Evolutionary conservation across 805 yeast species (phyloP).

Genomic region (Ogataea thermomethanolica): DNA sequence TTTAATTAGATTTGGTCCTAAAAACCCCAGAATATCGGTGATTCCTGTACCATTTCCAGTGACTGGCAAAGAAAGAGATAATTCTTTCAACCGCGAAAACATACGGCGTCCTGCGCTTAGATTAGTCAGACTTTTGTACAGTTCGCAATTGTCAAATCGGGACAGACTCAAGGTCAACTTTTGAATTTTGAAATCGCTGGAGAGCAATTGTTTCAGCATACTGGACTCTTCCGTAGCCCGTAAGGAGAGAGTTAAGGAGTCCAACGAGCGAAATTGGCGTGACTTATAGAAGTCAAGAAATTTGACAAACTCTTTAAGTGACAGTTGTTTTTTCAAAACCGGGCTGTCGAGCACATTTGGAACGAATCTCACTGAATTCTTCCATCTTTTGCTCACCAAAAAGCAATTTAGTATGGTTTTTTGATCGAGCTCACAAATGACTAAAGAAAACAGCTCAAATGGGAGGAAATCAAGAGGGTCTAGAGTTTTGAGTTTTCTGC

Average conservation of each 20-base stretch:
- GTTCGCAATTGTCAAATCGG: constrained; percentile 8
- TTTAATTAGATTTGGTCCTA: constrained; percentile 9
- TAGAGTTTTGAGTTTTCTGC: constrained; percentile 4
- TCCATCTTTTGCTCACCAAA: constrained; percentile 21
- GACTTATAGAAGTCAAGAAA: constrained; percentile 14
- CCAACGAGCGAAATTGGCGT: constrained; percentile 7
- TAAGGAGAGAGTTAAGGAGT: constrained; percentile 8
- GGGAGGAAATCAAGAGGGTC: constrained; percentile 28
- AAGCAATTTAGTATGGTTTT: constrained; percentile 14
- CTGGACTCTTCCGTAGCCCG: constrained; percentile 17
- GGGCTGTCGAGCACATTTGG: constrained; percentile 17
- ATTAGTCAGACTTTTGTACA: constrained; percentile 8
- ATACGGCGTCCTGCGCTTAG: constrained; percentile 12
- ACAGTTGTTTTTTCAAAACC: constrained; percentile 6
- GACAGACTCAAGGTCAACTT: constrained; percentile 8
- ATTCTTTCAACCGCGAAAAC: constrained; percentile 11
- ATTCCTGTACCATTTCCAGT: constrained; percentile 18
- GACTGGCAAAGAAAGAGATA: constrained; percentile 14
- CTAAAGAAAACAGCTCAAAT: constrained; percentile 18
- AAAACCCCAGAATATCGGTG: constrained; percentile 10
- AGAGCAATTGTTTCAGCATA: constrained; percentile 14
- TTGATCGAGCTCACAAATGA: constrained; percentile 18
- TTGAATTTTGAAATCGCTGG: constrained; percentile 9
- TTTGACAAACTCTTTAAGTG: constrained; percentile 13
- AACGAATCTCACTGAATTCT: constrained; percentile 5